phyloP scores from a whole-genome alignment of 139 green algal genomes.

The Chlamydomonas eustigma region DNA sequence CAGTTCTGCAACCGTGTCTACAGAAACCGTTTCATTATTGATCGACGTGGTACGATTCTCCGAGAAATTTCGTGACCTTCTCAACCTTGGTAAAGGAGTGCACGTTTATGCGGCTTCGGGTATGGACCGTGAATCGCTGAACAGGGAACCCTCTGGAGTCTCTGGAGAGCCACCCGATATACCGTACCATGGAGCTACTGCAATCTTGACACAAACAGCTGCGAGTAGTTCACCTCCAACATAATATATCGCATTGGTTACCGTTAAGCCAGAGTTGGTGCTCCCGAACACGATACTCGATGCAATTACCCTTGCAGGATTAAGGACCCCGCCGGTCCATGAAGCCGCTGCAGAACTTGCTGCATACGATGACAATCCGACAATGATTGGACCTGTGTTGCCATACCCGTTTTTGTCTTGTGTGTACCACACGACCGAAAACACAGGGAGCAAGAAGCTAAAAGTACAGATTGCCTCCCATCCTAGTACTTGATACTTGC shows the following conservation, averaged over 20 bases:
- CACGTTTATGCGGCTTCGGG: too few relatives aligned
- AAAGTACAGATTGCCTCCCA: background rate
- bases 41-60: background rate
- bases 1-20: slow-evolving; percentile 11
- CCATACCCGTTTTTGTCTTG: slow-evolving; percentile 12
- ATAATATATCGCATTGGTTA: background rate
- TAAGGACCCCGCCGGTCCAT: slow-evolving; percentile 7
- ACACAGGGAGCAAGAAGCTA: background rate
- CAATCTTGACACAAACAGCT: background rate
- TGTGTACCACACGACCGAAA: slow-evolving; percentile 9
- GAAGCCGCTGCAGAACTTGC: background rate
- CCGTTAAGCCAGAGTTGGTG: too few relatives aligned
- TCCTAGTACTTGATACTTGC: background rate
- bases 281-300: slow-evolving; percentile 11
- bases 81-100: too few relatives aligned
- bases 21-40: background rate
- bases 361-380: background rate
- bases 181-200: slow-evolving; percentile 8
- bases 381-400: background rate
- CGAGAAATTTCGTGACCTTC: too few relatives aligned
- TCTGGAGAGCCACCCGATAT: too few relatives aligned
- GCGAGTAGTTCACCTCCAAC: slow-evolving; percentile 2
- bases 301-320: background rate
- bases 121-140: too few relatives aligned
- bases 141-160: too few relatives aligned